A percentile compares a stretch with the other conserved stretches of the same genome.
Conservation (phyloP, 2,329 filamentous ascomycete genomes). For the Cordyceps fumosorosea region DNA sequence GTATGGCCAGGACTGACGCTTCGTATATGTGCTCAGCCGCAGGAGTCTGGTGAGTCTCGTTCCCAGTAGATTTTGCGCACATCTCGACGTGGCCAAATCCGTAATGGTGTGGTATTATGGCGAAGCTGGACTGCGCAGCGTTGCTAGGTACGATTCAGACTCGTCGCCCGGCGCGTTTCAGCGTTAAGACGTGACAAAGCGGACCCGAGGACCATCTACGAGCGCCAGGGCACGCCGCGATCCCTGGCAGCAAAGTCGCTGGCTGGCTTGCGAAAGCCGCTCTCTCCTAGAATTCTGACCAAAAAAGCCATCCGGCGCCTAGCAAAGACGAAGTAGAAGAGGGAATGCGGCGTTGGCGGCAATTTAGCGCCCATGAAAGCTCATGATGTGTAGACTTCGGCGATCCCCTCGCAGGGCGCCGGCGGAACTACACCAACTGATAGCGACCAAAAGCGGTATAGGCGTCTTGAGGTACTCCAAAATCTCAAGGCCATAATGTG, state of each 20-base stretch:
- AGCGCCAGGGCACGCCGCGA: not conserved
- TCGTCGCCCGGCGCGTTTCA: not conserved
- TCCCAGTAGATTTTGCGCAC: not conserved
- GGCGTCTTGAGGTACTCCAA: not conserved
- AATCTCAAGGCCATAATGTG: not conserved
- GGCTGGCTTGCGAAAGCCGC: not conserved
- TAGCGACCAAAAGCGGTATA: not conserved
- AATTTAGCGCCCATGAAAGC: not conserved
- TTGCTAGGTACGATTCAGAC: not conserved
- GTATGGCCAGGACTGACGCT: too few species aligned
- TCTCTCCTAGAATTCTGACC: not conserved
- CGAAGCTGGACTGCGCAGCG: not conserved
- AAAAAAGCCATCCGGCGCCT: not conserved
- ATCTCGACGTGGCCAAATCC: not conserved
- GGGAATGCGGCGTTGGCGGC: not conserved
- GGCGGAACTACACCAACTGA: not conserved
- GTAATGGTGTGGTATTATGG: not conserved
- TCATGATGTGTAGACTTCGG: not conserved
- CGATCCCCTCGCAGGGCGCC: not conserved
- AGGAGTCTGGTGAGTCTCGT: not conserved
- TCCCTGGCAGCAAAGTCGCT: not conserved
- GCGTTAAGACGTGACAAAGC: not conserved
- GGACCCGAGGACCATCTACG: not conserved
- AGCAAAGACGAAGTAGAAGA: not conserved
- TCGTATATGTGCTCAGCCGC: too few species aligned